Evolutionary conservation across 2,329 filamentous ascomycete species (phyloP).

Genomic region (Microcyclospora tardicrescens): DNA sequence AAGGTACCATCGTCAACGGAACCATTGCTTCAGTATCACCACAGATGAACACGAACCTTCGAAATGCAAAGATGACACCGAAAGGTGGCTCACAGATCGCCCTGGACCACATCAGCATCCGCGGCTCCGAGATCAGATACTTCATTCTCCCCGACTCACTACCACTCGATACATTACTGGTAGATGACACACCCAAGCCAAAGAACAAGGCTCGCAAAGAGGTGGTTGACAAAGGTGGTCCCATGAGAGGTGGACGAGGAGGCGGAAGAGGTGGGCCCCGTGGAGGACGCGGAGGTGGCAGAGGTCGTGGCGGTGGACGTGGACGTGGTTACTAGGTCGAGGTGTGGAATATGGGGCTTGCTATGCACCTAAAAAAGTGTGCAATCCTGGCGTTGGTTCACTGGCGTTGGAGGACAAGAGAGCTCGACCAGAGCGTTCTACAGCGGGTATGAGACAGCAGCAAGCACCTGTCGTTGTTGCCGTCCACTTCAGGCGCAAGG

Average conservation of each 20-base stretch:
- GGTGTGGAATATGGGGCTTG: neutral
- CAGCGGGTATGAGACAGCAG: neutral
- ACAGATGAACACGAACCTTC: constrained; percentile 95
- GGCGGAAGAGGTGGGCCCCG: constrained; percentile 30
- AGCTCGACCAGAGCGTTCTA: neutral
- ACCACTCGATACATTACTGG: constrained; percentile 84
- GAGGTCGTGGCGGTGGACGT: constrained; percentile 18
- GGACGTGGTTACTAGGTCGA: constrained; percentile 8
- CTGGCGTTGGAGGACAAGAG: neutral
- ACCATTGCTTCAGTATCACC: constrained; percentile 94
- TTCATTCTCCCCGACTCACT: constrained; percentile 93
- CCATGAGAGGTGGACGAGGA: constrained; percentile 36
- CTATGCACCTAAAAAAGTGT: neutral
- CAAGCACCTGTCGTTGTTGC: too few species aligned
- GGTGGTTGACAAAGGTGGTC: constrained; percentile 36
- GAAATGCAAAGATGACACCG: constrained; percentile 91
- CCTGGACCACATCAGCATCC: constrained; percentile 91
- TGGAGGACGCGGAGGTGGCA: constrained; percentile 25
- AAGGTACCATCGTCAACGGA: constrained; percentile 90
- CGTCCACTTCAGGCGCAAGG: too few species aligned
- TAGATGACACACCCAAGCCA: constrained; percentile 93
- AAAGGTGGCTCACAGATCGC: constrained; percentile 76
- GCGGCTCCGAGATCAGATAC: constrained; percentile 91
- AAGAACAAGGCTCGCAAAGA: constrained; percentile 99
- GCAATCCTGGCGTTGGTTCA: neutral